Evolutionary conservation across 2,329 filamentous ascomycete genomes (phyloP).

Genomic region (Scytalidium lignicola): DNA sequence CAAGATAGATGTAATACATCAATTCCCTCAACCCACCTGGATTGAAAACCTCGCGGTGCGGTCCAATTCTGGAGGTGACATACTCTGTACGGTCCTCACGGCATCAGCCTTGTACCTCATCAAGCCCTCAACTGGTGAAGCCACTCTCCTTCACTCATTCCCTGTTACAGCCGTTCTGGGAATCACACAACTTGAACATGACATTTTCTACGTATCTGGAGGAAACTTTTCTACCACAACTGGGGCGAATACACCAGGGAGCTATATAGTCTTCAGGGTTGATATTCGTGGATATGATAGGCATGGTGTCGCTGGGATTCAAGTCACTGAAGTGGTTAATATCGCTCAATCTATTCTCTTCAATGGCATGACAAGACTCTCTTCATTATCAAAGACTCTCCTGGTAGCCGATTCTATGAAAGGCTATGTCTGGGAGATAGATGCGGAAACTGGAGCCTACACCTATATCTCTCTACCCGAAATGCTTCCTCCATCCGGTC

Average conservation of each 20-base stretch:
- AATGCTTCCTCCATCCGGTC: conserved; percentile 1
- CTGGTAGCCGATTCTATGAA: conserved; percentile 8
- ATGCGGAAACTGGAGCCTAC: not conserved
- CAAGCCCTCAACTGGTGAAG: conserved; percentile 2
- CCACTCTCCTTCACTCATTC: conserved; percentile 12
- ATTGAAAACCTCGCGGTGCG: conserved; percentile 16
- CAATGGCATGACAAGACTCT: conserved; percentile 15
- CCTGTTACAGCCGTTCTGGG: conserved; percentile 24
- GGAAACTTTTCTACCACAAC: conserved; percentile 11
- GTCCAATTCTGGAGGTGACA: conserved; percentile 5
- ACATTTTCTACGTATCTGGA: conserved; percentile 24
- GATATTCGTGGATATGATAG: conserved; percentile 3
- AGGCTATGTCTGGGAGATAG: not conserved
- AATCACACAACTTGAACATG: conserved; percentile 29
- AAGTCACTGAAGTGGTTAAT: conserved; percentile 12
- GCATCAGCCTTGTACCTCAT: conserved; percentile 10
- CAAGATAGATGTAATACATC: conserved; percentile 5
- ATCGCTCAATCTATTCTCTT: conserved; percentile 15
- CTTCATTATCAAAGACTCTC: conserved; percentile 1
- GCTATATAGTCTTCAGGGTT: conserved; percentile 16
- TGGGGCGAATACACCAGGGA: not conserved
- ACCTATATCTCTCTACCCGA: not conserved
- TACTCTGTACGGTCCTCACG: conserved; percentile 6
- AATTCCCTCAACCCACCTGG: conserved; percentile 17
- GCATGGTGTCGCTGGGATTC: not conserved